phyloP scores from a whole-genome alignment of 495 filamentous ascomycete species.

The Neurospora sp. region DNA sequence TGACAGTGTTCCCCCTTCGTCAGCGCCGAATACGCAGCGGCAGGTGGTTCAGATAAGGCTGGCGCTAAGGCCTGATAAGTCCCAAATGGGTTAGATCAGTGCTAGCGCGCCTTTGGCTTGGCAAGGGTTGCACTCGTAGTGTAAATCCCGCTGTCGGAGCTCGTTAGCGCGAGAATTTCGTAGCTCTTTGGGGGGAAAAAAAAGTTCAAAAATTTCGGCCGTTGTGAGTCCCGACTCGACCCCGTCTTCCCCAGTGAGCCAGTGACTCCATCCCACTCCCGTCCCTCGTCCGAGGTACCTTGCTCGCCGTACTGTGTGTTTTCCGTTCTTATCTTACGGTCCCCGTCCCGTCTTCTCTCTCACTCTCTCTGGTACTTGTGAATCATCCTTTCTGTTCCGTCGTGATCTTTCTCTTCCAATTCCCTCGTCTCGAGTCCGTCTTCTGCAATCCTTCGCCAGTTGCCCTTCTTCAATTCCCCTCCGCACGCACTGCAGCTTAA shows the following conservation, averaged over 20 bases:
- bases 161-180: constrained; percentile 1
- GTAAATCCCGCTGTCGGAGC: constrained; percentile 13
- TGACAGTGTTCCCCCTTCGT: no score
- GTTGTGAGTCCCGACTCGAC: neutral
- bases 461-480: neutral
- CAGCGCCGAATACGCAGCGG: no score
- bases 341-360: neutral
- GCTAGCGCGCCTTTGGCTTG: neutral
- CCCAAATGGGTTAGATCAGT: neutral
- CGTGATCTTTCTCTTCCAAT: neutral
- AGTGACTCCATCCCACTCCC: neutral
- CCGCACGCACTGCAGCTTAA: neutral
- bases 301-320: neutral
- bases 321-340: neutral
- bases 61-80: constrained; percentile 6
- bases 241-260: neutral
- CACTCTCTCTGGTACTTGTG: neutral
- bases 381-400: neutral
- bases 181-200: neutral
- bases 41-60: constrained; percentile 4
- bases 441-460: neutral
- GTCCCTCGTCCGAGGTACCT: neutral
- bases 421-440: neutral
- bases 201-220: neutral
- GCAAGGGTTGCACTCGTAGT: neutral